These are phyloP conservation scores for Osmanthus fragrans DNA, from an alignment of 257 asterid genomes.

Conservation along the genomic window DNA sequence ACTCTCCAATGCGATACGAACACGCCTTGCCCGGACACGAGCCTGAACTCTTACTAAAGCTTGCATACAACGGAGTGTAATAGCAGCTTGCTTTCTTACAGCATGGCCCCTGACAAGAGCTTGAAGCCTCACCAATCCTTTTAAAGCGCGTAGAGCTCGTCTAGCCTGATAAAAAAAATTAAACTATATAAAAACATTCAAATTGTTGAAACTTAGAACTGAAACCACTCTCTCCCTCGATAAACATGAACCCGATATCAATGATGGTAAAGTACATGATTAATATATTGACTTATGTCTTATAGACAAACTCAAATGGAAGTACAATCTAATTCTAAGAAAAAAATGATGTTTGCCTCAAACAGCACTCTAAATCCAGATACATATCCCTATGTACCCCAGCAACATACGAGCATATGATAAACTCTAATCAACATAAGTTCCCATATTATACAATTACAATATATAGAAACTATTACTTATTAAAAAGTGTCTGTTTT, in stretches of 20 bases:
- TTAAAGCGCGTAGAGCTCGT: slow-evolving; percentile 53
- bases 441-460: neutral
- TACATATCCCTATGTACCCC: neutral
- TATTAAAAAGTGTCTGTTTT: neutral
- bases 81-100: slow-evolving; percentile 86
- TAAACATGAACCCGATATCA: slow-evolving; percentile 16
- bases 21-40: slow-evolving; percentile 63
- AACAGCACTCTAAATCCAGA: neutral
- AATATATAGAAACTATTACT: neutral
- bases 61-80: slow-evolving; percentile 91
- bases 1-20: slow-evolving; percentile 62
- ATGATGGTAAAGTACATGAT: neutral
- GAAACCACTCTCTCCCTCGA: neutral
- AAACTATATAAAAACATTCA: neutral
- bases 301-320: neutral
- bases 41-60: slow-evolving; percentile 94
- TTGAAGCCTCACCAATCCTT: slow-evolving; percentile 63
- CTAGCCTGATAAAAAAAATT: slow-evolving; percentile 43
- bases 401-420: neutral
- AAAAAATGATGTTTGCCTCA: neutral
- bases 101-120: slow-evolving; percentile 63
- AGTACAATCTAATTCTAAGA: neutral
- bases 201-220: neutral
- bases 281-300: neutral
- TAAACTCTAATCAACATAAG: neutral